These are phyloP conservation scores for Fonsecaea multimorphosa DNA, from an alignment of 2,329 filamentous ascomycete species.

Conservation along the genomic window DNA sequence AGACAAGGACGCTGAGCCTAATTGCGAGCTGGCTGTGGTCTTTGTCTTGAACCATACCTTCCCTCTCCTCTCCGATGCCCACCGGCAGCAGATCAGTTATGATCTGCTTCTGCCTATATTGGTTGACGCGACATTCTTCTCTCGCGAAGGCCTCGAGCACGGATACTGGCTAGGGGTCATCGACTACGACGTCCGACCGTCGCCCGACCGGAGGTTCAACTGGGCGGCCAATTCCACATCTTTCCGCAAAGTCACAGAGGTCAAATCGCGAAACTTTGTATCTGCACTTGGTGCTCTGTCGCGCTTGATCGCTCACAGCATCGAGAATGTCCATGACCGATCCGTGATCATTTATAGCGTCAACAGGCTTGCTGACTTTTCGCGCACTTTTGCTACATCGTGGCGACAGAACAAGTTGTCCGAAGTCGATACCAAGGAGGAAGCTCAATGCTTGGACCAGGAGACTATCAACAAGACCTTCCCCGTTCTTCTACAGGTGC, in stretches of 20 bases:
- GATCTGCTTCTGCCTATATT: slow-evolving; percentile 73
- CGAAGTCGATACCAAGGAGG: slow-evolving; percentile 71
- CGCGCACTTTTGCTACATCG: slow-evolving; percentile 68
- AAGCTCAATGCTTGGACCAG: slow-evolving; percentile 66
- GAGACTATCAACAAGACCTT: slow-evolving; percentile 71
- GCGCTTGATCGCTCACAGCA: slow-evolving; percentile 65
- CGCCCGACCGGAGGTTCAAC: slow-evolving; percentile 60
- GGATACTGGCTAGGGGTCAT: slow-evolving; percentile 76
- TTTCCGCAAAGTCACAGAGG: slow-evolving; percentile 62
- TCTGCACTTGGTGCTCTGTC: slow-evolving; percentile 68
- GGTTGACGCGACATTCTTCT: slow-evolving; percentile 70
- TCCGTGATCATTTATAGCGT: slow-evolving; percentile 50
- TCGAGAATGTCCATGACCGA: slow-evolving; percentile 62
- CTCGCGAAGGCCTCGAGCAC: slow-evolving; percentile 73
- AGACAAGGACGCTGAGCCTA: slow-evolving; percentile 59
- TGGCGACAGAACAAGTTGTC: slow-evolving; percentile 80
- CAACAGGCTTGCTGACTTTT: slow-evolving; percentile 71
- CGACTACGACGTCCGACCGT: slow-evolving; percentile 68
- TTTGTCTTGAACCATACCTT: slow-evolving; percentile 80
- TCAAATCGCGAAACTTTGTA: slow-evolving; percentile 64
- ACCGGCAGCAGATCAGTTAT: slow-evolving; percentile 67
- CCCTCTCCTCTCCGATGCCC: slow-evolving; percentile 68
- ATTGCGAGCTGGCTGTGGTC: slow-evolving; percentile 62
- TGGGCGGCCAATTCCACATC: slow-evolving; percentile 69
- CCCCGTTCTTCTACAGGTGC: slow-evolving; percentile 74